Evolutionary conservation across 2,329 filamentous ascomycete species (phyloP).

Genomic region (Fusarium xylarioides): DNA sequence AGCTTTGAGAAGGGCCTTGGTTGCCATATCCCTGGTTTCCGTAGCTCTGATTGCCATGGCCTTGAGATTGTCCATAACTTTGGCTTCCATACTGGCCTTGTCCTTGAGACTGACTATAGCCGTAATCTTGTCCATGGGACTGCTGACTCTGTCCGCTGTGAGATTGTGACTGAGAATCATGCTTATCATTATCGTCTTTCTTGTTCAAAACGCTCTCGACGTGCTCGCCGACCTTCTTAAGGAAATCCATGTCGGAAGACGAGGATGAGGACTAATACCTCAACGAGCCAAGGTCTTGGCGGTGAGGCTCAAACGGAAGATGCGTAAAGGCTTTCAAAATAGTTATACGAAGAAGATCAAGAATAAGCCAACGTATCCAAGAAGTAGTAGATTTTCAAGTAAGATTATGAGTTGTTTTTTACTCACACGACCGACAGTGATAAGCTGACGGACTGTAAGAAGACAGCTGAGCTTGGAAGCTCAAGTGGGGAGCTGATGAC

Average conservation of each 20-base stretch:
- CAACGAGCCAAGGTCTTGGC: neutral
- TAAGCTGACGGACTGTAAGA: conserved; percentile 28
- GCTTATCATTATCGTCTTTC: conserved; percentile 48
- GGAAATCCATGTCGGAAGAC: conserved; percentile 45
- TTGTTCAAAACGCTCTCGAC: conserved; percentile 43
- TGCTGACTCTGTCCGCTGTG: conserved; percentile 5
- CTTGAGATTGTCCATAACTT: neutral
- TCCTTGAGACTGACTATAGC: conserved; percentile 34
- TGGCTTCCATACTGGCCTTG: conserved; percentile 9
- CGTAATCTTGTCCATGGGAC: conserved; percentile 31
- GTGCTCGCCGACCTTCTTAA: conserved; percentile 45
- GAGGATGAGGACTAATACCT: neutral
- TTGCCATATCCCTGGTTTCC: neutral
- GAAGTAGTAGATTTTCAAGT: conserved; percentile 16
- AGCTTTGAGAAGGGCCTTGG: conserved; percentile 37
- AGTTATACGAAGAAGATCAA: neutral
- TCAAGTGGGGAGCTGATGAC: conserved; percentile 26
- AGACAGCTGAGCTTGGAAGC: conserved; percentile 22
- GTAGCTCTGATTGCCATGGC: neutral
- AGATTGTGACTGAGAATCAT: conserved; percentile 54
- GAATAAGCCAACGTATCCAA: conserved; percentile 2
- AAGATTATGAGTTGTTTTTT: conserved; percentile 8
- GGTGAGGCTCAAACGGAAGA: neutral
- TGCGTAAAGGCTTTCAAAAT: neutral
- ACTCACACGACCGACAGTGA: conserved; percentile 16